These are phyloP conservation scores for Penstemon eatonii DNA, from an alignment of 257 asterid species.

Conservation along the genomic window DNA sequence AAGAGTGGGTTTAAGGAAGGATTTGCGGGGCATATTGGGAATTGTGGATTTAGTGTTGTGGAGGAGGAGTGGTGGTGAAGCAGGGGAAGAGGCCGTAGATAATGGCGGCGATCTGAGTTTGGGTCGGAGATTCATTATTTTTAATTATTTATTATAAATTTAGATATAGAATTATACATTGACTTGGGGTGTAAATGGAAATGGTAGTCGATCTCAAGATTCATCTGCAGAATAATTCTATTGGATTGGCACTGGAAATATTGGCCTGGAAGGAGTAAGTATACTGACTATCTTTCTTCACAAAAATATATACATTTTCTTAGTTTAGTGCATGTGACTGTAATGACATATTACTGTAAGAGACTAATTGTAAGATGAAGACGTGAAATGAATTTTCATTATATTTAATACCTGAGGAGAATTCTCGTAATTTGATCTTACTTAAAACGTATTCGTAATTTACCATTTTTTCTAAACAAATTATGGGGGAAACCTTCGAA, in stretches of 20 bases:
- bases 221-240: not conserved
- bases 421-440: too few species aligned
- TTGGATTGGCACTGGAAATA: constrained; percentile 2
- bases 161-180: not conserved
- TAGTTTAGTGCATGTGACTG: too few species aligned
- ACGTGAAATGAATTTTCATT: too few species aligned
- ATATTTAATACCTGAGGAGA: too few species aligned
- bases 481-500: too few species aligned
- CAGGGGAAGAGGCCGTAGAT: too few species aligned
- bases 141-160: not conserved
- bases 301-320: too few species aligned
- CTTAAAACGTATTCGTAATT: too few species aligned
- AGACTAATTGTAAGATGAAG: too few species aligned
- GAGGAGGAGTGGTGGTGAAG: not conserved
- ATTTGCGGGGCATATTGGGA: constrained; percentile 61
- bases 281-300: too few species aligned
- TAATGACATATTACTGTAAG: too few species aligned
- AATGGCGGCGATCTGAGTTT: constrained; percentile 45
- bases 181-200: not conserved
- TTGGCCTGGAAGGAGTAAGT: not conserved
- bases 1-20: constrained; percentile 55
- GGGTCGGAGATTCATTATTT: constrained; percentile 24
- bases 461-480: too few species aligned
- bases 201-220: constrained; percentile 9
- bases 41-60: constrained; percentile 22